Conservation (phyloP, 2,329 filamentous ascomycete genomes). For the Venturia aucupariae region DNA sequence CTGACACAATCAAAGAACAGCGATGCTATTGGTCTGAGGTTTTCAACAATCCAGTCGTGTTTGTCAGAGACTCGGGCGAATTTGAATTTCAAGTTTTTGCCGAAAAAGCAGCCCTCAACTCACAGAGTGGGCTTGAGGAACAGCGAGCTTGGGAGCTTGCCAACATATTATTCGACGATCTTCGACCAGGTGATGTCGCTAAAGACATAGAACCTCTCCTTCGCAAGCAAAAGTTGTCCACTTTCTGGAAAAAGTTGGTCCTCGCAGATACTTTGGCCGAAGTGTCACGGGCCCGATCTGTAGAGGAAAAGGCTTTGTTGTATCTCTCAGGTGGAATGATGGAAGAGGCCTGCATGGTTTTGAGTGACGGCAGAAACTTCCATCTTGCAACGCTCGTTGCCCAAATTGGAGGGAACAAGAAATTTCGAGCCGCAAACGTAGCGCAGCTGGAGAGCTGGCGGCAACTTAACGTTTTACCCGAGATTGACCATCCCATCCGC, state of each 20-base stretch:
- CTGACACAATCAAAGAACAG: conserved; percentile 50
- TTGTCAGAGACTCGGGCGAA: conserved; percentile 30
- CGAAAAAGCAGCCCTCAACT: conserved; percentile 30
- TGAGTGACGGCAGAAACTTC: conserved; percentile 68
- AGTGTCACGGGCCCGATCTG: conserved; percentile 49
- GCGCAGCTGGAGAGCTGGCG: conserved; percentile 80
- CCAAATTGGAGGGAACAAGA: conserved; percentile 62
- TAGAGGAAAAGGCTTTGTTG: conserved; percentile 77
- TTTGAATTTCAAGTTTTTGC: conserved; percentile 44
- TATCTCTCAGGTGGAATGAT: conserved; percentile 71
- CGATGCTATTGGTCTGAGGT: conserved; percentile 19
- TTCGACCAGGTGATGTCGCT: conserved; percentile 33
- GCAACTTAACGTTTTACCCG: conserved; percentile 71
- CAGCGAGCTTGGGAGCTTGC: conserved; percentile 76
- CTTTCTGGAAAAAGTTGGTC: conserved; percentile 49
- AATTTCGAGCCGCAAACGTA: conserved; percentile 64
- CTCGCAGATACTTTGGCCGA: conserved; percentile 30
- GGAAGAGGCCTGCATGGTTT: conserved; percentile 69
- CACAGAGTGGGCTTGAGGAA: conserved; percentile 46
- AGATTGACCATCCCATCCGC: conserved; percentile 75
- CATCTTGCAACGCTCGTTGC: conserved; percentile 78
- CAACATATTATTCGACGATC: conserved; percentile 75
- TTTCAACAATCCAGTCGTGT: conserved; percentile 50
- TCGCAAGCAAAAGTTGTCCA: conserved; percentile 54
- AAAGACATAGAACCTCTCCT: conserved; percentile 32